Conservation (phyloP, 192 early-diverging fungal species). For the Entrophospora sp. region DNA sequence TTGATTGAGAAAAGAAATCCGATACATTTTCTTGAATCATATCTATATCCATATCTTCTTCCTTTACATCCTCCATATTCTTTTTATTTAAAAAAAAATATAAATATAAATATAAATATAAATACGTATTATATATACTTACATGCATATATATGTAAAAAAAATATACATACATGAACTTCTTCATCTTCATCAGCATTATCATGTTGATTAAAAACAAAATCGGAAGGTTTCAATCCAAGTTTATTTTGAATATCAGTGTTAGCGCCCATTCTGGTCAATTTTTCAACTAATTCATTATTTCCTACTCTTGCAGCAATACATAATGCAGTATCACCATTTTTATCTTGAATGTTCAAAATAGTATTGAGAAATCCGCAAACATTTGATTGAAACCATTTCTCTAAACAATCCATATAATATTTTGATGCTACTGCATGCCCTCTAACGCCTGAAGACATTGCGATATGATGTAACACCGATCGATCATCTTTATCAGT, state of each 20-base stretch:
- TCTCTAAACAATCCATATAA: slow-evolving; percentile 80
- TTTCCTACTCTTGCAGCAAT: slow-evolving; percentile 77
- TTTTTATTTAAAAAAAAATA: no score
- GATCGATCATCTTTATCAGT: slow-evolving; percentile 70
- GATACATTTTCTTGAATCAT: neutral
- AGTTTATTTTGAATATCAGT: slow-evolving; percentile 59
- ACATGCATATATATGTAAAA: neutral
- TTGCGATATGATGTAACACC: slow-evolving; percentile 83
- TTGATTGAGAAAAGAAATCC: slow-evolving; percentile 8
- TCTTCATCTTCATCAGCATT: neutral
- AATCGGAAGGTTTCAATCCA: slow-evolving; percentile 72
- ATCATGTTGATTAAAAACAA: no score
- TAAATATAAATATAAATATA: no score
- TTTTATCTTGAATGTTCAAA: slow-evolving; percentile 57
- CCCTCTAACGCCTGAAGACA: slow-evolving; percentile 59
- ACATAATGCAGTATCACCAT: slow-evolving; percentile 82
- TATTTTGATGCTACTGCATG: slow-evolving; percentile 65
- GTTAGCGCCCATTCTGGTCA: slow-evolving; percentile 75
- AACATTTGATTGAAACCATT: slow-evolving; percentile 47
- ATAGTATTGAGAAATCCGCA: slow-evolving; percentile 35
- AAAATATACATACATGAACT: neutral
- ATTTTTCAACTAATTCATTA: slow-evolving; percentile 52
- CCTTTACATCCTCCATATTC: no score
- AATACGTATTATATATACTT: neutral
- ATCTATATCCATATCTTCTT: neutral